Evolutionary conservation across 371 early-diverging fungal genomes (phyloP), one percentile per base, ranked within the genome.

Genomic region (Mucor indicus): DNA sequence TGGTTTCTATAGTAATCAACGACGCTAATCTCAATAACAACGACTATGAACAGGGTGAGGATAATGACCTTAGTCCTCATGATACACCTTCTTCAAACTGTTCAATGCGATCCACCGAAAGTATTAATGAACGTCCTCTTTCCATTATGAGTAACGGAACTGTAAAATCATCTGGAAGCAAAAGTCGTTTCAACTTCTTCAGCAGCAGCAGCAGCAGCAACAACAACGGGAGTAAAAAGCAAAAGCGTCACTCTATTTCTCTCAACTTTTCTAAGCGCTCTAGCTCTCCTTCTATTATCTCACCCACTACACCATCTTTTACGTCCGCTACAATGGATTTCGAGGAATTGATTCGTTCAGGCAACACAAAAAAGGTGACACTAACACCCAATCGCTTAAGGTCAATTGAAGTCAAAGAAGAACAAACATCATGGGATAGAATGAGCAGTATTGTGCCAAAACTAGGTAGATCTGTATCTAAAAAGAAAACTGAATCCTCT

Each of bases 311-410:
- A 11, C 50, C 60, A 21, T 50, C 51, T 5, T 38, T 40, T 22
- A 38, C 47, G 6, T 30, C 38, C 15, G 20, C 50, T n/a, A 44
- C 49, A 5, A 57, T 64, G 41, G 73, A 78, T 37, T 81, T 84
- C 62, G 84, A 84, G 38, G 76, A 75, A 24, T 38, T 84, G 2
- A 75, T 84, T 27, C 60, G 72, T 20, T 79, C 77, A 20, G 79
- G 78, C 23, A 68, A 72, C 23, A 84, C 84, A 1, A 72, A 77
- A 62, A 73, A 74, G 23, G 80, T 81, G 3, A 71, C 79, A 2
- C 48, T 84, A 33, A 84, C 84, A 15, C 84, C 84, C 3, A 80
- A 76, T 51, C 72, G 84, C 39, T 55, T 84, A 22, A 66, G 64
- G 22, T 78, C 80, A 1, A 81, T 84, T 35, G 84, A 84, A 50